phyloP scores from a whole-genome alignment of 179 eudicot species.

The Silene coronaria region DNA sequence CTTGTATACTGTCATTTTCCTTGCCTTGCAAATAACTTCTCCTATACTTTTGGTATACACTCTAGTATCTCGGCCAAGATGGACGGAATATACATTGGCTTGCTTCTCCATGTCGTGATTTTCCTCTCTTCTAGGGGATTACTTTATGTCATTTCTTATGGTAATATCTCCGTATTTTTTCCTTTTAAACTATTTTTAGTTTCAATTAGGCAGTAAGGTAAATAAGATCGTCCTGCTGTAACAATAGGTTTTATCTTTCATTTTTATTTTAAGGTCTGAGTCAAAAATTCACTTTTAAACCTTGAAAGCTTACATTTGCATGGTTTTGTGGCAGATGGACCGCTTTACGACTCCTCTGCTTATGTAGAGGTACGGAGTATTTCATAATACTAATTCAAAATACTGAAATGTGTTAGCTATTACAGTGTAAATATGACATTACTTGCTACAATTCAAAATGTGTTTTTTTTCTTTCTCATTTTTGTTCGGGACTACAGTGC shows the following conservation, averaged over 20 bases:
- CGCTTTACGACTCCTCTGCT: conserved; percentile 65
- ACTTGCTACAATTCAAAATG: too few relatives aligned
- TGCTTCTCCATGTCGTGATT: background rate
- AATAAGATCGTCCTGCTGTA: too few relatives aligned
- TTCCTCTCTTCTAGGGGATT: conserved; percentile 4
- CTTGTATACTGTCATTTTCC: background rate
- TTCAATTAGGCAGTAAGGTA: too few relatives aligned
- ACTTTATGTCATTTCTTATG: conserved; percentile 41
- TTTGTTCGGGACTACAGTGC: conserved; percentile 40
- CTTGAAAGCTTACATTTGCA: background rate
- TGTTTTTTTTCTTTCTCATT: background rate
- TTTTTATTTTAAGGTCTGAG: too few relatives aligned
- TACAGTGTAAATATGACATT: background rate
- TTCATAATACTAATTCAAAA: too few relatives aligned
- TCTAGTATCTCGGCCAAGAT: background rate
- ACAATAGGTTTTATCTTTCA: too few relatives aligned
- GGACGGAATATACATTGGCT: background rate
- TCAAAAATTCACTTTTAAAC: too few relatives aligned
- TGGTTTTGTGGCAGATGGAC: conserved; percentile 49
- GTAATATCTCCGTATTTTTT: conserved; percentile 27
- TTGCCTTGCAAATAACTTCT: background rate
- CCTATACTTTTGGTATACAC: background rate
- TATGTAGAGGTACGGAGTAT: conserved; percentile 75
- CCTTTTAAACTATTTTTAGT: too few relatives aligned
- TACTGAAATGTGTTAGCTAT: background rate